Conservation (phyloP, 129 eudicot genomes). For the Silybum marianum region DNA sequence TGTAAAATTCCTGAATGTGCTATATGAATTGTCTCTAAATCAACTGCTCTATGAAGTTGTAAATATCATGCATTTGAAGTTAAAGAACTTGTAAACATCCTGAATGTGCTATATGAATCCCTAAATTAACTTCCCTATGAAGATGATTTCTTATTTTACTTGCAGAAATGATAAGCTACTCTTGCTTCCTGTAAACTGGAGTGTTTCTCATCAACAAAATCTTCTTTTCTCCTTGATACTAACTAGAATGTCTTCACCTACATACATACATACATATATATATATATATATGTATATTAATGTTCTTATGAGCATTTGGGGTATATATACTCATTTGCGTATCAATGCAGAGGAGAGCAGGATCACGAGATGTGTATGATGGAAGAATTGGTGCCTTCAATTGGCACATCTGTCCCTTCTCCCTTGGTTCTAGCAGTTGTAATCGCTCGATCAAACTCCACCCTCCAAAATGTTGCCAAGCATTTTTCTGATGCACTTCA, state of each 20-base stretch:
- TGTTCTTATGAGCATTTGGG: constrained; percentile 22
- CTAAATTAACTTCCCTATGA: background rate
- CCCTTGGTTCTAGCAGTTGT: constrained; percentile 84
- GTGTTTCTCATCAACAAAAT: background rate
- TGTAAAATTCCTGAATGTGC: background rate
- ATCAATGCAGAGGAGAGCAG: constrained; percentile 80
- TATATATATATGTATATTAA: background rate
- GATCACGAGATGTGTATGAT: constrained; percentile 69
- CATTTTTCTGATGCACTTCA: constrained; percentile 54
- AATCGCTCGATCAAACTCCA: constrained; percentile 67
- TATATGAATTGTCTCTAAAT: background rate
- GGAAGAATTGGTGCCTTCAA: constrained; percentile 89
- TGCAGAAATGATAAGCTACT: constrained; percentile 1
- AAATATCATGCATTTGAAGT: background rate
- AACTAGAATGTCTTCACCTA: background rate
- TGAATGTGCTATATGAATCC: background rate
- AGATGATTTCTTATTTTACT: background rate
- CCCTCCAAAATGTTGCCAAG: constrained; percentile 66
- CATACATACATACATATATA: background rate
- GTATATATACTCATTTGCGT: constrained; percentile 39
- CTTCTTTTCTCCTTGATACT: background rate
- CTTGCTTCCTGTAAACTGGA: constrained; percentile 3
- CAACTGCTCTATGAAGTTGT: background rate
- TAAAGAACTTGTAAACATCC: background rate
- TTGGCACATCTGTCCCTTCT: constrained; percentile 77